Conservation (phyloP, 2,329 filamentous ascomycete species). For the Xylaria sp. region DNA sequence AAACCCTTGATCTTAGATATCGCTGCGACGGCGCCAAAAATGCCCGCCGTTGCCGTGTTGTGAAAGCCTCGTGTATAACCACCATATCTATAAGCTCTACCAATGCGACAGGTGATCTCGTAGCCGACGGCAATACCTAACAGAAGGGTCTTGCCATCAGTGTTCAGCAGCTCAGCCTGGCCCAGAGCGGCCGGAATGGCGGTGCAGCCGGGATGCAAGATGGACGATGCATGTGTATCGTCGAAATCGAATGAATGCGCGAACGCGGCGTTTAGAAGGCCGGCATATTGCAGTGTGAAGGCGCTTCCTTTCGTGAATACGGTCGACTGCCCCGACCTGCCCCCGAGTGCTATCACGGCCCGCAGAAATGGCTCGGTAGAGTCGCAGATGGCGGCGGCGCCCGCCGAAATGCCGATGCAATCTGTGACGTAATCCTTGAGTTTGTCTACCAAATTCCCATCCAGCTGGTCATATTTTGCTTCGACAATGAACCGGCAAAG, state of each 20-base stretch:
- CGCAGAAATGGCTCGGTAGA: slow-evolving; percentile 49
- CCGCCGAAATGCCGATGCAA: slow-evolving; percentile 43
- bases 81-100: slow-evolving; percentile 42
- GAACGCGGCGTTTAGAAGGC: slow-evolving; percentile 55
- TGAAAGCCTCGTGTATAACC: slow-evolving; percentile 46
- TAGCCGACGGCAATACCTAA: slow-evolving; percentile 48
- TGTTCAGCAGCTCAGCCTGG: slow-evolving; percentile 46
- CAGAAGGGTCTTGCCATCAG: slow-evolving; percentile 48
- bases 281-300: slow-evolving; percentile 54
- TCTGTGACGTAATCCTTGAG: slow-evolving; percentile 45
- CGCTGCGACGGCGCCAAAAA: slow-evolving; percentile 46
- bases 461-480: slow-evolving; percentile 36
- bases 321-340: slow-evolving; percentile 45
- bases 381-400: slow-evolving; percentile 41
- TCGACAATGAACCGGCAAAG: slow-evolving; percentile 41
- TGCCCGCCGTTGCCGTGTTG: slow-evolving; percentile 45
- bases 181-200: slow-evolving; percentile 52
- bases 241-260: slow-evolving; percentile 59
- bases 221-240: slow-evolving; percentile 56
- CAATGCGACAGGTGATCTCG: slow-evolving; percentile 46
- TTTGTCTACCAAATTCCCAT: slow-evolving; percentile 34
- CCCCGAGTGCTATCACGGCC: slow-evolving; percentile 48
- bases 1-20: slow-evolving; percentile 43
- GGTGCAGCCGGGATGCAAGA: slow-evolving; percentile 56
- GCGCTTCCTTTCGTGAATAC: slow-evolving; percentile 51